phyloP scores from a whole-genome alignment of 2,329 filamentous ascomycete species.

The Diaporthe amygdali region DNA sequence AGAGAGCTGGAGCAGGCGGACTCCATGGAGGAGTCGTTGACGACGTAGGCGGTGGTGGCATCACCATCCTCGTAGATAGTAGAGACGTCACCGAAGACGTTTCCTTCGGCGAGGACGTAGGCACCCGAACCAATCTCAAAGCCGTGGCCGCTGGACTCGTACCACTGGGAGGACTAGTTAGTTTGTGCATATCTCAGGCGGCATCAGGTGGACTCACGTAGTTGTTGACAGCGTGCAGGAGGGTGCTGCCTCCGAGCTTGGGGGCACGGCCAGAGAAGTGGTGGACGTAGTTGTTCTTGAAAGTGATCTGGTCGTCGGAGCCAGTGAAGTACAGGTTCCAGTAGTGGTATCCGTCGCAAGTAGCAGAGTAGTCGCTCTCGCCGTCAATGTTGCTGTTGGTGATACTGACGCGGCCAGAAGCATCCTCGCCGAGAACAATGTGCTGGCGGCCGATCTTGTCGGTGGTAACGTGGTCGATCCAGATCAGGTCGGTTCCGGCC shows the following conservation, averaged over 20 bases:
- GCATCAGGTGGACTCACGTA: slow-evolving; percentile 39
- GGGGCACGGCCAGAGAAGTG: slow-evolving; percentile 61
- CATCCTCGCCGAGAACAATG: slow-evolving; percentile 60
- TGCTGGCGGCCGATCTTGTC: slow-evolving; percentile 65
- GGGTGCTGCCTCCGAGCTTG: slow-evolving; percentile 57
- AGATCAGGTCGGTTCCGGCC: slow-evolving; percentile 49
- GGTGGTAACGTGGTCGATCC: slow-evolving; percentile 61
- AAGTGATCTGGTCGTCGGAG: slow-evolving; percentile 58
- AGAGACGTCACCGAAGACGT: slow-evolving; percentile 60
- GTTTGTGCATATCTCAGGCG: background rate
- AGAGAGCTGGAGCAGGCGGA: slow-evolving; percentile 48
- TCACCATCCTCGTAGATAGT: slow-evolving; percentile 41
- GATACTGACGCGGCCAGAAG: slow-evolving; percentile 61
- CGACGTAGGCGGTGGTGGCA: slow-evolving; percentile 28
- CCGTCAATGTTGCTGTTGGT: slow-evolving; percentile 67
- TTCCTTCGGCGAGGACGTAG: slow-evolving; percentile 60
- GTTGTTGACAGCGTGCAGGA: slow-evolving; percentile 68
- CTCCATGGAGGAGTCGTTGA: slow-evolving; percentile 35
- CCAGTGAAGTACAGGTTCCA: slow-evolving; percentile 64
- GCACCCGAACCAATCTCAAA: slow-evolving; percentile 55
- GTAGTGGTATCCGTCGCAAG: slow-evolving; percentile 65
- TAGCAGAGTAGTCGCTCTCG: slow-evolving; percentile 56
- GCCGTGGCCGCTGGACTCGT: slow-evolving; percentile 58
- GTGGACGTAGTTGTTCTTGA: slow-evolving; percentile 67
- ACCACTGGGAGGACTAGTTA: slow-evolving; percentile 39